Evolutionary conservation across 805 yeast genomes (phyloP).

Genomic region (Suhomyces tanzawaensis): DNA sequence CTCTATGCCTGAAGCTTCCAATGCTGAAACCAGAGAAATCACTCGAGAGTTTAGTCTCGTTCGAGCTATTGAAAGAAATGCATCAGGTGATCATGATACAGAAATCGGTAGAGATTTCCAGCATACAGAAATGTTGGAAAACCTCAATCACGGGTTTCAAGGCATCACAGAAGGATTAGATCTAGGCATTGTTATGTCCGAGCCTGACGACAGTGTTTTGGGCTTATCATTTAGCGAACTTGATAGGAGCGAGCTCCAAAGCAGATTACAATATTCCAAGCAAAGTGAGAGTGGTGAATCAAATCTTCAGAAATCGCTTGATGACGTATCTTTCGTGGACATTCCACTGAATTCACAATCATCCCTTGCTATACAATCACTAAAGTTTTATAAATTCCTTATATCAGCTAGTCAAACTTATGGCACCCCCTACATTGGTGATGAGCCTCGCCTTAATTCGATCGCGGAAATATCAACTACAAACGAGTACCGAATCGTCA

Average conservation of each 20-base stretch:
- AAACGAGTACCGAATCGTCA: constrained; percentile 2
- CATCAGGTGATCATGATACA: constrained; percentile 2
- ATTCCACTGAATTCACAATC: too few species aligned
- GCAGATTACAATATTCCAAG: neutral
- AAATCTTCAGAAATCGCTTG: too few species aligned
- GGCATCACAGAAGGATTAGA: too few species aligned
- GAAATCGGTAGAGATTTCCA: constrained; percentile 6
- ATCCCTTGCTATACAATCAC: constrained; percentile 11
- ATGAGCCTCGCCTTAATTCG: neutral
- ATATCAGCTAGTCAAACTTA: constrained; percentile 3
- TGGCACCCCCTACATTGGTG: neutral
- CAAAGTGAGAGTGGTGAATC: neutral
- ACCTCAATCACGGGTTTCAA: too few species aligned
- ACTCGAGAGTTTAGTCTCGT: neutral
- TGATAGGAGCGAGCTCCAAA: constrained; percentile 9
- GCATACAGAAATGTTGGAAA: too few species aligned
- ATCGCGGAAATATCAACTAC: neutral
- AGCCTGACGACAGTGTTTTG: constrained; percentile 13
- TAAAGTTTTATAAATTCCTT: constrained; percentile 13
- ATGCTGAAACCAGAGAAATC: neutral
- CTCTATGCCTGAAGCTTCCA: neutral
- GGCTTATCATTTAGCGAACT: constrained; percentile 23
- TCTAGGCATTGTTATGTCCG: too few species aligned
- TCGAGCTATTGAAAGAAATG: constrained; percentile 4
- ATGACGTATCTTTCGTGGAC: too few species aligned